A percentile compares a stretch with the other conserved stretches of the same genome.
Conservation (phyloP, 495 filamentous ascomycete genomes). For the Podospora pseudoanserina region DNA sequence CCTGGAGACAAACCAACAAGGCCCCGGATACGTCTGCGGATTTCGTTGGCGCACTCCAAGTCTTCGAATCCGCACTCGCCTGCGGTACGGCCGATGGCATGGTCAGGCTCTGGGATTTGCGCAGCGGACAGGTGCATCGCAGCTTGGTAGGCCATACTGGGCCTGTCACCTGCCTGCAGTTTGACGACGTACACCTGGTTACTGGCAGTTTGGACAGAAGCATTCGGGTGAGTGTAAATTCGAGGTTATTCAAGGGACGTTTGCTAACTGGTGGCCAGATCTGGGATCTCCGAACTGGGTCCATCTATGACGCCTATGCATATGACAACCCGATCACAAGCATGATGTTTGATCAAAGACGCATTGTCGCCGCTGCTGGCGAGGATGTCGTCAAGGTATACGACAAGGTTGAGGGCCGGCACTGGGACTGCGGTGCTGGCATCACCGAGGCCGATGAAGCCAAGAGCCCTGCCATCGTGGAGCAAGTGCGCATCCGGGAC, state of each 20-base stretch:
- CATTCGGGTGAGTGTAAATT: conserved; percentile 68
- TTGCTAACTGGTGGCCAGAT: conserved; percentile 55
- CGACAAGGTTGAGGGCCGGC: conserved; percentile 90
- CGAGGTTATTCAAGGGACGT: background rate
- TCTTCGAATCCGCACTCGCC: conserved; percentile 95
- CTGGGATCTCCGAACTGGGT: conserved; percentile 96
- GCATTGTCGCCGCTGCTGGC: conserved; percentile 86
- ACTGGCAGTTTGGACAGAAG: conserved; percentile 92
- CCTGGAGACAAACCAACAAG: conserved; percentile 56
- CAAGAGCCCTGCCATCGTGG: conserved; percentile 64
- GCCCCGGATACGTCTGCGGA: conserved; percentile 63
- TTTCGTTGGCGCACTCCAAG: conserved; percentile 93
- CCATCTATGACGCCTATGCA: conserved; percentile 93
- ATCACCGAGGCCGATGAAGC: conserved; percentile 60
- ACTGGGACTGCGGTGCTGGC: conserved; percentile 95
- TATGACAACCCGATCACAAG: conserved; percentile 90
- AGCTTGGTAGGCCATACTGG: conserved; percentile 96
- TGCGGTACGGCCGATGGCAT: conserved; percentile 98
- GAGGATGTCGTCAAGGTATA: conserved; percentile 96
- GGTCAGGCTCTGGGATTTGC: conserved; percentile 95
- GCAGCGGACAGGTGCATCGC: conserved; percentile 92
- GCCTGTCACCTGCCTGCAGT: conserved; percentile 91
- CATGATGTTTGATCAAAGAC: conserved; percentile 95
- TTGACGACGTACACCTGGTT: conserved; percentile 92
- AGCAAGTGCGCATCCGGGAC: conserved; percentile 86